Conservation (phyloP, 2,329 filamentous ascomycete genomes). For the Cercospora beticola region DNA sequence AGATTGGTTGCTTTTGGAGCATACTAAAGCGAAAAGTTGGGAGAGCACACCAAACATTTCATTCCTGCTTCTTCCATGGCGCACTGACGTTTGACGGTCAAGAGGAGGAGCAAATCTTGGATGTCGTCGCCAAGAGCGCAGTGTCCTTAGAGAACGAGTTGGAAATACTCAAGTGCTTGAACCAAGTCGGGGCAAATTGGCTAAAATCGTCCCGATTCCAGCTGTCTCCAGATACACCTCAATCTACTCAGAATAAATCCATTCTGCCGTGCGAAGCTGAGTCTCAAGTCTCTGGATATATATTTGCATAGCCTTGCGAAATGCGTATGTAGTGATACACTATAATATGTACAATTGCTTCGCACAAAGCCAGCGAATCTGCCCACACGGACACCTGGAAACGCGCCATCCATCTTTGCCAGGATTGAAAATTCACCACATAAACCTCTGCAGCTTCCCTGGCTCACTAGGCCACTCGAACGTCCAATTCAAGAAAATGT, state of each 20-base stretch:
- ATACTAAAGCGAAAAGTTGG: no score
- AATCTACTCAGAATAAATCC: neutral
- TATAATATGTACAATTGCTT: neutral
- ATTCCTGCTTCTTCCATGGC: no score
- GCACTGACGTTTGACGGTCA: no score
- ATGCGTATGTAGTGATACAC: neutral
- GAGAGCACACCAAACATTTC: no score
- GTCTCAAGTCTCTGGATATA: neutral
- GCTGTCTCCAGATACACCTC: no score
- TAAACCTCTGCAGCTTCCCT: conserved; percentile 68
- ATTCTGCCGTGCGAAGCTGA: neutral
- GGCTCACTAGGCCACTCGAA: conserved; percentile 67
- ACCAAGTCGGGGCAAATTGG: no score
- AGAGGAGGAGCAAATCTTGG: no score
- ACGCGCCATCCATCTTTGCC: neutral
- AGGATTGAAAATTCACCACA: conserved; percentile 60
- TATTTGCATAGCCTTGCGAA: neutral
- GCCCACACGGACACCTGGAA: neutral
- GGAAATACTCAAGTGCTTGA: no score
- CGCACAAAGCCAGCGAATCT: neutral
- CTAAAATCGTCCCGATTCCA: no score
- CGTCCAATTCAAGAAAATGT: conserved; percentile 66
- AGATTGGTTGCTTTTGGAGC: no score
- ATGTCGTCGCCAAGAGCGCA: no score
- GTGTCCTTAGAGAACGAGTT: no score